Conservation (phyloP, 1,284 basidiomycete genomes). For the Ustilago tritici region DNA sequence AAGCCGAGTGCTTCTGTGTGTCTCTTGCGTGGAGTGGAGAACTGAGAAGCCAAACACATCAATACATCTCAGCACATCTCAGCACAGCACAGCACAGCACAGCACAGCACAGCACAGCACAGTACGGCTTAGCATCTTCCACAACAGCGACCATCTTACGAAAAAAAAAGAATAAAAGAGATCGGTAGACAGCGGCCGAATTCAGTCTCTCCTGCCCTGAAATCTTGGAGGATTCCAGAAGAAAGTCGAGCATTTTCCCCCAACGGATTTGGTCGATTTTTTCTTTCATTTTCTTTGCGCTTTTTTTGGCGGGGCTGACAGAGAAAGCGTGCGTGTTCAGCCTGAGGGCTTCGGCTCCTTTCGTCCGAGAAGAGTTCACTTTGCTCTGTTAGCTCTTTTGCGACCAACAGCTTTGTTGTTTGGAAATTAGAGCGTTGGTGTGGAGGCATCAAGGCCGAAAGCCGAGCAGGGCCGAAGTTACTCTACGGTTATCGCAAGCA, state of each 20-base stretch:
- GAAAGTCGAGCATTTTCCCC: slow-evolving; percentile 4
- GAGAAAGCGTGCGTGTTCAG: too few relatives aligned
- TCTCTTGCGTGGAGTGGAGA: slow-evolving; percentile 7
- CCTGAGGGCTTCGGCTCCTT: too few relatives aligned
- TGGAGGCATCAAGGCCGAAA: slow-evolving; percentile 10
- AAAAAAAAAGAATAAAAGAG: neutral
- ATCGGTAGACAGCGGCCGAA: slow-evolving; percentile 6
- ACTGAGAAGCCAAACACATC: slow-evolving; percentile 4
- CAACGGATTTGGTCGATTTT: neutral
- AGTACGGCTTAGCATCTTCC: neutral
- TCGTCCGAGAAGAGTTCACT: too few relatives aligned
- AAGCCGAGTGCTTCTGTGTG: neutral
- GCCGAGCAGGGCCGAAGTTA: neutral
- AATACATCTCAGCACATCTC: neutral
- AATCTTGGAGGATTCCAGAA: slow-evolving; percentile 12
- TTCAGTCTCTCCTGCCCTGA: neutral
- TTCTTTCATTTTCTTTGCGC: neutral
- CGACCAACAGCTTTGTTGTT: too few relatives aligned
- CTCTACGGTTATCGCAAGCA: neutral
- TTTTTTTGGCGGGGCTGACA: too few relatives aligned
- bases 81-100: neutral
- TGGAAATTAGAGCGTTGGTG: slow-evolving; percentile 17
- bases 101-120: neutral
- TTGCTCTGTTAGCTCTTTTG: too few relatives aligned
- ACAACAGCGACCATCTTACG: neutral